A percentile compares a stretch with the other conserved stretches of the same genome.
Evolutionary conservation across 2,329 filamentous ascomycete species (phyloP).

Genomic region (Stachybotrys chlorohalonatus): DNA sequence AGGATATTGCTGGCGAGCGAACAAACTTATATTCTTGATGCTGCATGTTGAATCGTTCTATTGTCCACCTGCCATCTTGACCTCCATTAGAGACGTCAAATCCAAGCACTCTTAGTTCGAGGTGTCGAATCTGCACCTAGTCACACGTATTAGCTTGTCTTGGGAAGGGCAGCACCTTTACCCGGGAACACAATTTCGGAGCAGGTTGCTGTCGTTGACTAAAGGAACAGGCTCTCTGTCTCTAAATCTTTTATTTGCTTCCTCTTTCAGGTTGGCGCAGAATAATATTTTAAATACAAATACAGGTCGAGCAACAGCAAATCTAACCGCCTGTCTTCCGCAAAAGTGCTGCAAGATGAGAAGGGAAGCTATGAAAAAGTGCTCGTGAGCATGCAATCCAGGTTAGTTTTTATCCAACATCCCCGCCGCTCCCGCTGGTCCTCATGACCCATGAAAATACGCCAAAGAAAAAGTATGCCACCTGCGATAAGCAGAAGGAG

Average conservation of each 20-base stretch:
- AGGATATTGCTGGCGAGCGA: slow-evolving; percentile 17
- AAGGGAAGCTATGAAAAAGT: not conserved
- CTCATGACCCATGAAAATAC: not conserved
- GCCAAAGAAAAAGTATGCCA: not conserved
- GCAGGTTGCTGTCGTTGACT: too few relatives aligned
- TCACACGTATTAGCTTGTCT: too few relatives aligned
- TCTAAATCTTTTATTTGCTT: not conserved
- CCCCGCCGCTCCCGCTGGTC: not conserved
- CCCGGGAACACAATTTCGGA: too few relatives aligned
- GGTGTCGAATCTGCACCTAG: too few relatives aligned
- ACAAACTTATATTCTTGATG: not conserved
- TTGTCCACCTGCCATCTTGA: too few relatives aligned
- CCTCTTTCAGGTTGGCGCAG: not conserved
- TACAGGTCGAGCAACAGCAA: not conserved
- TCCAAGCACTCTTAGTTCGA: too few relatives aligned
- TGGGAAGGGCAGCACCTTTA: too few relatives aligned
- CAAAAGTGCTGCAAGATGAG: not conserved
- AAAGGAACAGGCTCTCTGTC: not conserved
- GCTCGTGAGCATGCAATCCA: not conserved
- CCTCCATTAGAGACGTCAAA: too few relatives aligned
- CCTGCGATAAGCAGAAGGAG: not conserved
- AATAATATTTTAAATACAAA: not conserved
- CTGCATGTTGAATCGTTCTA: not conserved
- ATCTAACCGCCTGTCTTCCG: not conserved
- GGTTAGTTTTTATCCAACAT: not conserved